phyloP scores from a whole-genome alignment of 2,329 filamentous ascomycete species.

The Ophioceras dolichostomum region DNA sequence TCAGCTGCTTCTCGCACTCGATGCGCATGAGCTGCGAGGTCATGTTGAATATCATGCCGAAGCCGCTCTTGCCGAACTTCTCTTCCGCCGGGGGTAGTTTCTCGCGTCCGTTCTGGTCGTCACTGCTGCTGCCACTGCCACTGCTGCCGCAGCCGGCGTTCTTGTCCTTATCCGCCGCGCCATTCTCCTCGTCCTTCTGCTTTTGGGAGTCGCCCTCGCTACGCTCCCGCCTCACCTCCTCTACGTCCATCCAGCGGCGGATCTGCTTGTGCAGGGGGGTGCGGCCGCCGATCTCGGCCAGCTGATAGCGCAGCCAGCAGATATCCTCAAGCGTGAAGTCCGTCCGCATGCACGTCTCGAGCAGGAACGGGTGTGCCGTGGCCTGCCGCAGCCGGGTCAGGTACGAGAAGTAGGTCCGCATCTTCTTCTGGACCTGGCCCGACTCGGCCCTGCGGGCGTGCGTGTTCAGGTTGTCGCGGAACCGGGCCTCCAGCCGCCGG shows the following conservation, averaged over 20 bases:
- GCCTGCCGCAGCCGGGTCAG: constrained; percentile 7
- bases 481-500: constrained; percentile 1
- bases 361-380: constrained; percentile 6
- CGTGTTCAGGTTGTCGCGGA: constrained; percentile 1
- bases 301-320: constrained; percentile 1
- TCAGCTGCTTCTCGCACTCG: constrained; percentile 1
- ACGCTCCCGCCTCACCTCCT: not conserved
- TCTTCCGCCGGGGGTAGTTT: too few species aligned
- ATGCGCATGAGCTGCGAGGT: not conserved
- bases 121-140: too few species aligned
- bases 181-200: not conserved
- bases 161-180: too few species aligned
- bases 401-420: constrained; percentile 2
- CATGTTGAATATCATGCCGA: constrained; percentile 4
- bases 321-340: constrained; percentile 4
- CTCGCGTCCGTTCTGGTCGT: too few species aligned
- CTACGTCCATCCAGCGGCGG: constrained; percentile 5
- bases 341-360: constrained; percentile 6
- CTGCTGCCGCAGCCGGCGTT: too few species aligned
- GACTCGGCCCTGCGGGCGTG: not conserved
- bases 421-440: not conserved
- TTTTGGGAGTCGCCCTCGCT: not conserved
- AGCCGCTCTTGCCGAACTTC: constrained; percentile 2
- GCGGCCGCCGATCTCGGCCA: not conserved
- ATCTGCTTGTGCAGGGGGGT: constrained; percentile 5